Evolutionary conservation across 805 yeast species (phyloP).

Genomic region (Kluyveromyces starmeri): DNA sequence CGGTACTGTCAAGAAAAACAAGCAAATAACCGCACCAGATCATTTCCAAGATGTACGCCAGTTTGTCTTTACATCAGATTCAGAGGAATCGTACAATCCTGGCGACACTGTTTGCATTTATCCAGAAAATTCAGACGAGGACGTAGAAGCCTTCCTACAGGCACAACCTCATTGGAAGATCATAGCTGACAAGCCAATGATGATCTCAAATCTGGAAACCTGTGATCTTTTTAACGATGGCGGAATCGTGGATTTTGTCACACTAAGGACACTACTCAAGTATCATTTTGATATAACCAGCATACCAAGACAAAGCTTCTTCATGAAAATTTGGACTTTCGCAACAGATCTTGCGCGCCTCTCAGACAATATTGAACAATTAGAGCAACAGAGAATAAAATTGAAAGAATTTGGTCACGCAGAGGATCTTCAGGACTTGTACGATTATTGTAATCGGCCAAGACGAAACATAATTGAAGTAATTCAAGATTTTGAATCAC

Average conservation of each 20-base stretch:
- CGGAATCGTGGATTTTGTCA: constrained; percentile 51
- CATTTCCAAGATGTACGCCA: constrained; percentile 91
- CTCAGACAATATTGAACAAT: constrained; percentile 23
- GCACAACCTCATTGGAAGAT: constrained; percentile 63
- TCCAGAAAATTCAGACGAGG: constrained; percentile 57
- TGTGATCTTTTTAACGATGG: constrained; percentile 36
- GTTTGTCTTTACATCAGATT: constrained; percentile 32
- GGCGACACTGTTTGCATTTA: constrained; percentile 78
- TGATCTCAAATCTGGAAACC: constrained; percentile 20
- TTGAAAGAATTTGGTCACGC: constrained; percentile 63
- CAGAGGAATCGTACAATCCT: constrained; percentile 39
- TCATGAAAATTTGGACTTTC: constrained; percentile 65
- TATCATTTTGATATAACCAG: constrained; percentile 77
- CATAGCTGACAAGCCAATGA: constrained; percentile 49
- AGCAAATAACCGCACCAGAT: constrained; percentile 53
- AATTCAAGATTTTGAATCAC: constrained; percentile 67
- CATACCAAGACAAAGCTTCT: constrained; percentile 79
- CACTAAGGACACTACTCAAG: constrained; percentile 62
- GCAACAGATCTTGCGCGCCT: constrained; percentile 39
- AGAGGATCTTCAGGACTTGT: constrained; percentile 72
- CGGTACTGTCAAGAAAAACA: constrained; percentile 44
- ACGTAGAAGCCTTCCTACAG: constrained; percentile 56
- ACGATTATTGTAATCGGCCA: constrained; percentile 89
- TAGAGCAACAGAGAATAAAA: constrained; percentile 63
- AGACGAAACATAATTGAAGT: constrained; percentile 81